Evolutionary conservation across 148 eudicot genomes (phyloP), one percentile per base, ranked within the genome.

Genomic region (Rhododendron mucronatum): DNA sequence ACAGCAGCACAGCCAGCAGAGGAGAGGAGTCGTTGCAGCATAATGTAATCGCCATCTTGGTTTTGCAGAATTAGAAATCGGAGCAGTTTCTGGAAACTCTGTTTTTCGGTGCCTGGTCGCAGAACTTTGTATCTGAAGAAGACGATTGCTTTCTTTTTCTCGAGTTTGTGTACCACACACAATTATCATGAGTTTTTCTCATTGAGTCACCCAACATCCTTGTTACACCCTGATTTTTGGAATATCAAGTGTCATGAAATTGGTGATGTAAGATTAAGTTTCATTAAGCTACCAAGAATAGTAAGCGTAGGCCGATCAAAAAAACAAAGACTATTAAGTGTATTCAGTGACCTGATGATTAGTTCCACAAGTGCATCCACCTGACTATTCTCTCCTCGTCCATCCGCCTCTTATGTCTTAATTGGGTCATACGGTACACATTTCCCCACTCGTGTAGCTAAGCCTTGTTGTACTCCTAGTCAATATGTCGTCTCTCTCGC

Each of bases 11-110:
- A 91, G 87, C 93, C 92, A 83, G 63, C 91, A 35, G 94, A 93
- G 82, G 98, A 94, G 87, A 89, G 82, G 87, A 45, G 93, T 41
- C 91, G 99, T 84, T 96, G 99, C 91, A 87, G 90, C 88, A 93
- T 96, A 86, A 90, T 96, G 99, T 96, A 88, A 94, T 80, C 28
- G 3, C 10, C 79, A 18, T 45, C 57, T 57, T 30, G 41, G 78
- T 80, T 67, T 50, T 84, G 88, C 59, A 33, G 47, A 81, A 44
- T 26, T 53, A 12, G 67, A 50, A 76, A 57, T 77, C 21, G 73
- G 59, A 57, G 78, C 71, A 13, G 82, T 84, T 75, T 44, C 57
- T 80, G 85, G 65, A 63, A 83, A 47, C 86, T 83, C 84, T 83
- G 86, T 48, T 82, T 76, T 48, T 15, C 50, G 20, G 37, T 45